Evolutionary conservation across 108 stramenopile genomes (phyloP), one percentile per base, ranked within the genome.

Genomic region (Aurantiochytrium sp.): DNA sequence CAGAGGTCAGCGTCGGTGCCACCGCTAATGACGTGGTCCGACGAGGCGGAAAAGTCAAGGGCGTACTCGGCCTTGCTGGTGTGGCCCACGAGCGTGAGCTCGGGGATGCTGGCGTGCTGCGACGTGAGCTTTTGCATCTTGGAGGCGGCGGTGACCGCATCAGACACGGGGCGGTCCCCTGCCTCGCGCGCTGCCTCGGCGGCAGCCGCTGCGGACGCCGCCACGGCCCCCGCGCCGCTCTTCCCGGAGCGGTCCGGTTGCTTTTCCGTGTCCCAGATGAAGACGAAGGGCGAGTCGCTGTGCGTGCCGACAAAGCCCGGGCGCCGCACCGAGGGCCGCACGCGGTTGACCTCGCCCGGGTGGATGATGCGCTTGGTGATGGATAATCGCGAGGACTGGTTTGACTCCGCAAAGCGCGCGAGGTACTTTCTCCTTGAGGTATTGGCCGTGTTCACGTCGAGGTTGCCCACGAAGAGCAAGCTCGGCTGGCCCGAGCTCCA

Each of bases 1-100:
- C 73, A 81, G 2, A 81, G 6, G 17, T 81, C 42, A 30, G 24
- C 73, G 12, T 81, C 36, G 6, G 39, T 12, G 39, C 73, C 39
- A 12, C 73, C 73, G 45, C 73, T 81, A 12, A 81, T 6, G 3
- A 81, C 30, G 24, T 81, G 73, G 73, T 81, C 73, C 27, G 42
- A 48, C 10, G 73, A 27, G 6, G 73, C 73, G 8, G 73, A 81
- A 81, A 81, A 81, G n/a, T 81, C 73, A 81, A 81, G 73, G 32
- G 73, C 73, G 27, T 48, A 48, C 27, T 81, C 45, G 3, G 42
- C 73, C 32, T 81, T 81, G 39, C 45, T 42, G 6, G 10, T 27
- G 30, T 81, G 73, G 42, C 73, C 73, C 39, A 30, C 45, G 12
- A 81, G 73, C 42, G 45, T 48, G 17, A 81, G 45, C 6, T 81